Evolutionary conservation across 371 early-diverging fungal genomes (phyloP), one percentile per base, ranked within the genome.

Genomic region (Actinomortierella ambigua): DNA sequence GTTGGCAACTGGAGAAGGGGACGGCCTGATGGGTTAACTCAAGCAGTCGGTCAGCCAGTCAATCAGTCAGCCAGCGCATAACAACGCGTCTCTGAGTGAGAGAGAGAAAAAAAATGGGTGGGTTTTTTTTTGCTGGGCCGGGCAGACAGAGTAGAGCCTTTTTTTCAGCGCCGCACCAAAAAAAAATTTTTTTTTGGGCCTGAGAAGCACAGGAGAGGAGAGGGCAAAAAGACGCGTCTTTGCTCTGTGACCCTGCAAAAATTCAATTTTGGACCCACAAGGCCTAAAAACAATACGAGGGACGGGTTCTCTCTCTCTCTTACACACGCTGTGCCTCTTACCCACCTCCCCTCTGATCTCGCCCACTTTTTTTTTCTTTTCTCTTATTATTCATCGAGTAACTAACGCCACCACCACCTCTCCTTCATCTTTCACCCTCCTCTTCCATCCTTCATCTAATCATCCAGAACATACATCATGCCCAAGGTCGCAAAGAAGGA

Each of bases 401-500:
- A 40, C 34, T 34, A 34, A 34, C 34, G 34, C 34, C 34, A 34
- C 34, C 34, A 34, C 34, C 11, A 4, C 34, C 11, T 34, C 34
- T 11, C 11, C 34, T 34, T 11, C 34, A n/a, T n/a, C n/a, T n/a
- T n/a, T n/a, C n/a, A n/a, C 34, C 34, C 11, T 34, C 34, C 34
- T 34, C 34, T 34, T 11, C 34, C 11, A 4, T 11, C 11, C 11
- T 34, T 34, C 34, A 34, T 34, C 34, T 6, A 34, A 4, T 34
- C 4, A 34, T 34, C 34, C 22, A 55, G 26, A 59, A 3, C 47
- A 51, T 9, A 13, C 65, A 70, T 34, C 8, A 70, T 70, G 71
- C 71, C 71, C 22, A 70, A 70, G 65, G 62, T 64, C 43, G 56
- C 61, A 13, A 70, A 70, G 71, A 70, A 70, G 26, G 71, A 70